Evolutionary conservation across 768 basidiomycete genomes (phyloP).

Genomic region (Omphalotus guepiniiformis): DNA sequence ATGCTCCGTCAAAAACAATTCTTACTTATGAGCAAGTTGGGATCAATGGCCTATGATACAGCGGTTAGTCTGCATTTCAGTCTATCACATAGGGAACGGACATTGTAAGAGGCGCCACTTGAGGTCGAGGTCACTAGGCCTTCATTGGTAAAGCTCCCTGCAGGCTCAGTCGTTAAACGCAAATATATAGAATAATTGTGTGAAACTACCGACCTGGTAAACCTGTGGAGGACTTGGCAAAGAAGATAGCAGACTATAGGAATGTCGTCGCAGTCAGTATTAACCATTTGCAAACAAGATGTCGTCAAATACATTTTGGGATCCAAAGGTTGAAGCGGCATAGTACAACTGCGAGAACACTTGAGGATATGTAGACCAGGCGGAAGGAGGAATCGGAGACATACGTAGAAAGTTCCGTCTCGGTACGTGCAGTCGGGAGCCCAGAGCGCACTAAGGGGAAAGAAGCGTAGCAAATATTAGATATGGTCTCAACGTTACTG

Average conservation of each 20-base stretch:
- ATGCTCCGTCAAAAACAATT: not conserved
- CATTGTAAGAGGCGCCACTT: slow-evolving; percentile 36
- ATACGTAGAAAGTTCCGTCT: slow-evolving; percentile 8
- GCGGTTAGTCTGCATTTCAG: not conserved
- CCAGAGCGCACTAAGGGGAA: slow-evolving; percentile 23
- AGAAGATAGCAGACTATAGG: slow-evolving; percentile 46
- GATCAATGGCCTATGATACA: slow-evolving; percentile 43
- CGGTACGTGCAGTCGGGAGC: slow-evolving; percentile 31
- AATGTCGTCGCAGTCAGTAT: not conserved
- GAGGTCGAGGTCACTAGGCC: slow-evolving; percentile 45
- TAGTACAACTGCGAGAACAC: slow-evolving; percentile 42
- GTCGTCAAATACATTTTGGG: slow-evolving; percentile 35
- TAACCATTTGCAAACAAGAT: not conserved
- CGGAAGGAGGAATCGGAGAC: not conserved
- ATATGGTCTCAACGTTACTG: not conserved
- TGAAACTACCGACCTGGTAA: slow-evolving; percentile 26
- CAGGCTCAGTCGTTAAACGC: not conserved
- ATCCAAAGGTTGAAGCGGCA: slow-evolving; percentile 50
- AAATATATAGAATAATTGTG: slow-evolving; percentile 2
- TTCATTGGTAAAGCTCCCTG: slow-evolving; percentile 40
- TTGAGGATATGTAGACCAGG: slow-evolving; percentile 7
- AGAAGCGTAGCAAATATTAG: not conserved
- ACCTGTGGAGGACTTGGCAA: slow-evolving; percentile 49
- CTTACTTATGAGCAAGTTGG: slow-evolving; percentile 24
- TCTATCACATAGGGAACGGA: slow-evolving; percentile 13